Evolutionary conservation across 2,329 filamentous ascomycete species (phyloP), one percentile per base, ranked within the genome.

Genomic region (Ilyonectria mors-panacis): DNA sequence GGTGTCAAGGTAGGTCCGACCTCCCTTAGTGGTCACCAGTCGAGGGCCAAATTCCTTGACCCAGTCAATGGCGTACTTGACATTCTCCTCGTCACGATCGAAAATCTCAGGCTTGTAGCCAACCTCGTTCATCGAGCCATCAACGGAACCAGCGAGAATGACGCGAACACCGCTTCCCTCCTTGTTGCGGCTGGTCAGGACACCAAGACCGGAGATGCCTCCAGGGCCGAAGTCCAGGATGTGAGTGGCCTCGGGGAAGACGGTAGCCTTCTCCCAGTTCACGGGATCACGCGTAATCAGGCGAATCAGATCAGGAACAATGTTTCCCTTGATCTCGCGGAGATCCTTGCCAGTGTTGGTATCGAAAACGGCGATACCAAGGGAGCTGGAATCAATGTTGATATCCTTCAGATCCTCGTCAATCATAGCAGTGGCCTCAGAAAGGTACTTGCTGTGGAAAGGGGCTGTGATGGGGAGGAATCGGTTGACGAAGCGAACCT

Each of bases 71-170:
- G 96, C 95, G 79, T 94, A 98, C 81, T 95, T 96, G 77, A 99
- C 92, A 77, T 98, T 91, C 78, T 98, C 94, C 77, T 95, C 94
- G 79, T 99, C 96, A 64, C 96, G 93, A 79, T 99, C 95, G 76
- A 99, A 99, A 58, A 99, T 87, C 83, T 99, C 96, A 2, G 95
- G 93, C 87, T 99, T 99, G 87, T 98, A 99, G 62, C 96, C 96
- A 69, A 99, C 92, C 81, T 98, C 96, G 35, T 88, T 87, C 66
- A 97, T 92, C 21, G 94, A 94, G 58, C 95, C 95, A 76, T 95
- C 93, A 76, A 99, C 92, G n/a, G 94, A 89, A 70, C 97, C 96
- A 48, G 94, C 96, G 65, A 99, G 88, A 72, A 99, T 97, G 72
- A 99, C 95, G 68, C 95, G 94, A 39, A 99, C 96, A 76, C 96